These are phyloP conservation scores for Citrullus mucosospermus DNA, from an alignment of 306 rosid genomes.

Conservation along the genomic window DNA sequence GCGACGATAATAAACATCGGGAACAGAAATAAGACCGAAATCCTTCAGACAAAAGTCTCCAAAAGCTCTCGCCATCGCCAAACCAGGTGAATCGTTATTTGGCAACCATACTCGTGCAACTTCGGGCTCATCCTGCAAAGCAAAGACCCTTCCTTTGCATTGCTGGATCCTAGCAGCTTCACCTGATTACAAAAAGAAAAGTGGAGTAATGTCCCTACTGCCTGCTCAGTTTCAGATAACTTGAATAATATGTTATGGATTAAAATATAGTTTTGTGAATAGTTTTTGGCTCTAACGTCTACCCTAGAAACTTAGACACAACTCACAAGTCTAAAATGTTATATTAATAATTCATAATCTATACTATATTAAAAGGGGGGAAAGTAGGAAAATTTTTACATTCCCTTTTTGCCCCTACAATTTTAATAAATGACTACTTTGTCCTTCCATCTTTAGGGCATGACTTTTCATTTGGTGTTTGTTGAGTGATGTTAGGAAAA, in stretches of 20 bases:
- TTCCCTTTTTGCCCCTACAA: too few species aligned
- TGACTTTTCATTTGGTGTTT: too few species aligned
- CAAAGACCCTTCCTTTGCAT: conserved; percentile 50
- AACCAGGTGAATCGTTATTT: conserved; percentile 40
- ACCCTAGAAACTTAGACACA: not conserved
- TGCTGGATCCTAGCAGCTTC: conserved; percentile 50
- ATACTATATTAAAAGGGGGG: too few species aligned
- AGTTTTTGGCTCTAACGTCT: not conserved
- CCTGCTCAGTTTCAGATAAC: not conserved
- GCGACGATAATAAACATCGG: conserved; percentile 30
- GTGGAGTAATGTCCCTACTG: not conserved
- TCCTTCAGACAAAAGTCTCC: conserved; percentile 54
- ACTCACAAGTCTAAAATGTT: not conserved
- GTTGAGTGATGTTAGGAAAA: too few species aligned
- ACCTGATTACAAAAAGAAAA: conserved; percentile 15
- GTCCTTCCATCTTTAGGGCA: too few species aligned
- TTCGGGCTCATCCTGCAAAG: conserved; percentile 50
- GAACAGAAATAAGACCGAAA: conserved; percentile 42
- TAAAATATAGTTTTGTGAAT: not conserved
- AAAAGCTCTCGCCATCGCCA: conserved; percentile 55
- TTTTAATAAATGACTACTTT: too few species aligned
- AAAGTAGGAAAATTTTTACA: too few species aligned
- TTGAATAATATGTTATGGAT: not conserved
- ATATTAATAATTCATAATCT: not conserved
- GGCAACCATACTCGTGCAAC: conserved; percentile 58